Base-by-base conservation (phyloP, 2,329 filamentous ascomycete genomes). In the Scedosporium minutisporum region DNA sequence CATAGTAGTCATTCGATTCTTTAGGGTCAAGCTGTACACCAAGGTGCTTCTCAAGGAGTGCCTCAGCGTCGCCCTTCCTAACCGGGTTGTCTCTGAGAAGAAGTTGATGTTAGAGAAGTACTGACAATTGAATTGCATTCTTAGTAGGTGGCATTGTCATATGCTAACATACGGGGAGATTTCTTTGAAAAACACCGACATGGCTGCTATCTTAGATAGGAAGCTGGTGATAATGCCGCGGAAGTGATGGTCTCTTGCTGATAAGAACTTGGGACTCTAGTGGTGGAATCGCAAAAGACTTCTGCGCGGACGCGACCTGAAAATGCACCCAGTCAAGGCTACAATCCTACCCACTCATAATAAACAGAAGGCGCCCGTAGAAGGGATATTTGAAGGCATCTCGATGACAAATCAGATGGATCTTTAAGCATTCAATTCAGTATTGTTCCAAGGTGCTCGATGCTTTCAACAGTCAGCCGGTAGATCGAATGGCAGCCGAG, bases 1-100 rank as follows among this genome's bases (percentile, higher is more conserved):
- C 75, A 21, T 77, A 71, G 63, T 80, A 82, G 64, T 82, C 78
- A 21, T 69, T 69, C 0, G 72, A 71, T 46, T 79, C 76, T 12
- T 72, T 67, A 0, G 71, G 66, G 5, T 73, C 68, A 14, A 80
- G 68, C 0, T 66, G 68, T 5, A 80, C 64, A 6, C 75, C 75
- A 3, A 80, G 68, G 16, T 64, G 66, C 6, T 71, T 68, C 42
- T 68, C 61, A 1, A 79, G 67, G 1, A 76, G 66, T 0, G 69
- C 66, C 38, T 76, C 70, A 1, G 73, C 77, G 64, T 78, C 75
- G 1, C 74, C 76, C 21, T 69, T 65, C 12, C 72, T 73, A 9
- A 80, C 71, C 6, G 78, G 77, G 57, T 79, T 79, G 5, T 68
- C 66, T 18, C 73, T 76, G 29, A 18, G 25, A 48, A 18, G n/a